Evolutionary conservation across 495 filamentous ascomycete genomes (phyloP), one percentile per base, ranked within the genome.

Genomic region (Amniculicola lignicola): DNA sequence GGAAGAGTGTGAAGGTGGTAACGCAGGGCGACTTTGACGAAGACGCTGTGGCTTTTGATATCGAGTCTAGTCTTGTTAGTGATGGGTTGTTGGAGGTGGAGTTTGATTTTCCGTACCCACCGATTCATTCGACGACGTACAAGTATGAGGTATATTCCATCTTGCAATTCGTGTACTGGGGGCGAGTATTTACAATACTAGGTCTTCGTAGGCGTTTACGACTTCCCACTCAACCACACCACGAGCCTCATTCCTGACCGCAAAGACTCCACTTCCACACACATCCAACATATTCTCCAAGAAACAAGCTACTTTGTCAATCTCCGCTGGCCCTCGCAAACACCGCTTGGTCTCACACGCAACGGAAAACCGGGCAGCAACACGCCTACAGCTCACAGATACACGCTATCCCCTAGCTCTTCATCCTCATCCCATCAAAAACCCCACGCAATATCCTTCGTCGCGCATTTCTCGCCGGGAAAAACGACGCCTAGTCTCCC

Each of bases 81-180:
- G 22, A 56, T 33, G 6, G 65, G 54, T 0, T 62, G 23, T 56
- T 78, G 2, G 68, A 69, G 10, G 50, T 79, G 28, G 78, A 76
- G 56, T 69, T 79, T 48, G 76, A 79, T 42, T 79, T 75, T 51
- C 76, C 77, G 15, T 69, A 74, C 40, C 67, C 72, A 5, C 29
- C 29, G n/a, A 72, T 71, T 45, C 37, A 46, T 11, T 67, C 74
- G 35, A 79, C 77, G 12, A 58, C 54, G 22, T 58, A 55, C 37
- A 45, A 58, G 24, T 29, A 22, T 22, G 29, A 33, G 29, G 29
- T 33, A 7, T n/a, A n/a, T n/a, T n/a, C n/a, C n/a, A n/a, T n/a
- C n/a, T n/a, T n/a, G n/a, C n/a, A n/a, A n/a, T n/a, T n/a, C n/a
- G n/a, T n/a, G n/a, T n/a, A n/a, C n/a, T n/a, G n/a, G n/a, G n/a